A percentile compares a stretch with the other conserved stretches of the same genome.
Conservation (phyloP, 2,329 filamentous ascomycete genomes). For the Alternaria conjuncta region DNA sequence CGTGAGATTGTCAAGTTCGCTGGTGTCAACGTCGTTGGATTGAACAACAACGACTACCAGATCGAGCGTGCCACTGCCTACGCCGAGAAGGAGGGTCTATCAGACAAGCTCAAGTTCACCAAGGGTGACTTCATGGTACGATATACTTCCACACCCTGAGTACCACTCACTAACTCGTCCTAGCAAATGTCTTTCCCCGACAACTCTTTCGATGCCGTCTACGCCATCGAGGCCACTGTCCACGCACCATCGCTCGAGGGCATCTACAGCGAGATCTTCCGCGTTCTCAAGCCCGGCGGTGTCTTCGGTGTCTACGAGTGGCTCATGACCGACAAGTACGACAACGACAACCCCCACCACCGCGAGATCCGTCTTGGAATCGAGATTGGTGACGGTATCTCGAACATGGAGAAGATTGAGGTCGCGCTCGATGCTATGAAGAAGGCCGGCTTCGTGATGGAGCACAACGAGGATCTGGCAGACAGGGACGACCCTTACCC, state of each 20-base stretch:
- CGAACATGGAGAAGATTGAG: constrained; percentile 90
- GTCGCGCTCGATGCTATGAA: constrained; percentile 85
- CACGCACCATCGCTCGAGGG: constrained; percentile 90
- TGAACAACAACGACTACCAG: constrained; percentile 99
- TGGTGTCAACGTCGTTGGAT: constrained; percentile 82
- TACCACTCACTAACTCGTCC: constrained; percentile 9
- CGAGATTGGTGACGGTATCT: constrained; percentile 94
- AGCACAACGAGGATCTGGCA: constrained; percentile 86
- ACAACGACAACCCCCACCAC: constrained; percentile 86
- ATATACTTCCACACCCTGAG: not conserved
- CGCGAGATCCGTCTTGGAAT: constrained; percentile 92
- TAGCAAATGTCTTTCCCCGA: constrained; percentile 94
- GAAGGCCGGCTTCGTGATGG: constrained; percentile 82
- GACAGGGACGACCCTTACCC: constrained; percentile 75
- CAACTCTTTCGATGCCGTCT: constrained; percentile 91
- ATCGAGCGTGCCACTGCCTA: constrained; percentile 91
- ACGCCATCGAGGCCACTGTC: constrained; percentile 96
- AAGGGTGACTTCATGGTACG: constrained; percentile 95
- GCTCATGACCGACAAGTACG: constrained; percentile 96
- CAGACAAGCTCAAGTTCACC: constrained; percentile 80
- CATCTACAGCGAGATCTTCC: constrained; percentile 93
- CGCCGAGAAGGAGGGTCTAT: constrained; percentile 79
- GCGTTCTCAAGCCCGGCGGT: constrained; percentile 93
- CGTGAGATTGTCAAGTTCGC: constrained; percentile 97
- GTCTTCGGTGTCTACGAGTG: constrained; percentile 98